These are phyloP conservation scores for Naegleria gruberi DNA, from an alignment of 208 protist genomes.

Conservation along the genomic window DNA sequence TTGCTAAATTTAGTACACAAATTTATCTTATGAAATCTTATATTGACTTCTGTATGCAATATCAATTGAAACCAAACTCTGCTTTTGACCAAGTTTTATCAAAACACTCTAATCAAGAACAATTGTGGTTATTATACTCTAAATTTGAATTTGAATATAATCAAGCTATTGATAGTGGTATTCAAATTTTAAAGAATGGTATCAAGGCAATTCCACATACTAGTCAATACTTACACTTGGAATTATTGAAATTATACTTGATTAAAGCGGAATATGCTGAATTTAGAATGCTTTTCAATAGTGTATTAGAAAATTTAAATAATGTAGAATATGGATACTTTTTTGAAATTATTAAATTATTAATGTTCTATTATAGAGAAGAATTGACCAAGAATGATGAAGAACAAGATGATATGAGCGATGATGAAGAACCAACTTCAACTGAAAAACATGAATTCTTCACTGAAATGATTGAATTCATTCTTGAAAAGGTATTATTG, in stretches of 20 bases:
- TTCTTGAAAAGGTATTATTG: background rate
- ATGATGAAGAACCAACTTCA: background rate
- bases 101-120: background rate
- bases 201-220: background rate
- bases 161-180: background rate
- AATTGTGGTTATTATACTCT: background rate
- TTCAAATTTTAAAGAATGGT: background rate
- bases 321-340: background rate
- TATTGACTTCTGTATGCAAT: background rate
- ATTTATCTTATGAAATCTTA: background rate
- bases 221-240: background rate
- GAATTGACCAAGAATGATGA: background rate
- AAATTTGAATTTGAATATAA: conserved; percentile 11
- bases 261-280: background rate
- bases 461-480: background rate
- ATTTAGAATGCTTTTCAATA: background rate
- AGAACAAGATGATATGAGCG: background rate
- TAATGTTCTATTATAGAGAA: background rate
- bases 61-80: background rate
- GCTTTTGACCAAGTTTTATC: background rate
- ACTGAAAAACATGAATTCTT: background rate
- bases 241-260: background rate
- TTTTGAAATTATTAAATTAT: background rate
- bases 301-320: background rate
- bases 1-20: background rate